A percentile compares a stretch with the other conserved stretches of the same genome.
Conservation (phyloP, 768 basidiomycete genomes). For the Jaapia argillacea region DNA sequence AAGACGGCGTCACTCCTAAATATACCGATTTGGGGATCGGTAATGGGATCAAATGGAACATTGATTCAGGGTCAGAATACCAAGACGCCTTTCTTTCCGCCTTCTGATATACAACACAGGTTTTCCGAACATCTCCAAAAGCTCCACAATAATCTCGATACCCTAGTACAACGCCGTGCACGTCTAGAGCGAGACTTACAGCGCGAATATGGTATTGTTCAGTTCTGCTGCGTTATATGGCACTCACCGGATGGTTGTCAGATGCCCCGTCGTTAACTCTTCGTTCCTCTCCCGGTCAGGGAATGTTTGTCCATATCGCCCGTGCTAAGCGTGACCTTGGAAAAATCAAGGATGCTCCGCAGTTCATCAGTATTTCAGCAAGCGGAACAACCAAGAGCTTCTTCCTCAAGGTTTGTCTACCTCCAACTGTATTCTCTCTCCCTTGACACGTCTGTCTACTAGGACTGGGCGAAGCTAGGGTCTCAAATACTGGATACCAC, state of each 20-base stretch:
- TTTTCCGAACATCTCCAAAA: conserved; percentile 45
- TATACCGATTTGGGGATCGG: conserved; percentile 19
- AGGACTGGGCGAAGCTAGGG: conserved; percentile 78
- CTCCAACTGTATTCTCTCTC: not conserved
- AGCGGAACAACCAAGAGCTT: conserved; percentile 58
- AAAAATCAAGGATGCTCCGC: conserved; percentile 33
- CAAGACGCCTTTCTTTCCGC: not conserved
- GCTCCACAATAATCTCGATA: conserved; percentile 38
- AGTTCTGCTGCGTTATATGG: conserved; percentile 1
- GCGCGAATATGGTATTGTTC: conserved; percentile 36
- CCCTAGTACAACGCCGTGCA: conserved; percentile 35
- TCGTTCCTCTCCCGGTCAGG: conserved; percentile 55
- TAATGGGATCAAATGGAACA: conserved; percentile 34
- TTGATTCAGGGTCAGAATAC: conserved; percentile 52
- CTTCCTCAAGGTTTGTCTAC: conserved; percentile 43
- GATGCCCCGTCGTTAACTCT: conserved; percentile 67
- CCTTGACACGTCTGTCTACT: not conserved
- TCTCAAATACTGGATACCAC: conserved; percentile 51
- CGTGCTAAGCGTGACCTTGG: conserved; percentile 52
- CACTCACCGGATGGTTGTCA: conserved; percentile 15
- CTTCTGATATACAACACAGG: conserved; percentile 22
- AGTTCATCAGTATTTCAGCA: conserved; percentile 52
- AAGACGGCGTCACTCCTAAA: conserved; percentile 2
- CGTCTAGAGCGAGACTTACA: conserved; percentile 47
- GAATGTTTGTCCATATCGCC: conserved; percentile 67